These are phyloP conservation scores for Schizosaccharomyces osmophilus DNA, from an alignment of 805 yeast species.

Conservation along the genomic window DNA sequence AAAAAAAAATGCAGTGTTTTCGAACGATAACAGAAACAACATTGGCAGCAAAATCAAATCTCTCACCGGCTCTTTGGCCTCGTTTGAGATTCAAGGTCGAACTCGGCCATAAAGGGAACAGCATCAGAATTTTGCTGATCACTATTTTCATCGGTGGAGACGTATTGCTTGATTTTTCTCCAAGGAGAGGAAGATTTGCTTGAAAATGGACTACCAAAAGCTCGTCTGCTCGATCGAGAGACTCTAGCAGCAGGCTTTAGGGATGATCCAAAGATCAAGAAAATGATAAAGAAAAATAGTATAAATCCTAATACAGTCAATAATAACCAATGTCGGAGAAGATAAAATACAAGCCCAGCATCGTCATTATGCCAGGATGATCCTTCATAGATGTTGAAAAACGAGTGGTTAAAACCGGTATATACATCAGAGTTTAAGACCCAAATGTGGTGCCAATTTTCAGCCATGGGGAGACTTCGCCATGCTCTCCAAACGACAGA, in stretches of 20 bases:
- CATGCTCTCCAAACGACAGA: slow-evolving; percentile 74
- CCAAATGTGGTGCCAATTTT: slow-evolving; percentile 39
- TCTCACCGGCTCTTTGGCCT: not conserved
- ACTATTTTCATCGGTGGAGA: not conserved
- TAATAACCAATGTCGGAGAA: slow-evolving; percentile 50
- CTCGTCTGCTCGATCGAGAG: not conserved
- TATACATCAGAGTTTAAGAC: slow-evolving; percentile 33
- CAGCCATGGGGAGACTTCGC: slow-evolving; percentile 46
- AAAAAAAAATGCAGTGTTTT: not conserved
- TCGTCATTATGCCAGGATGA: slow-evolving; percentile 86
- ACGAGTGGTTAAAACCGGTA: slow-evolving; percentile 31
- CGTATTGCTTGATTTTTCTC: not conserved
- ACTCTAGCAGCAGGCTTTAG: not conserved
- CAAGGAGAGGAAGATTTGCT: not conserved
- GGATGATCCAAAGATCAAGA: not conserved
- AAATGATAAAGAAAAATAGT: not conserved
- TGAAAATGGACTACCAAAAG: not conserved
- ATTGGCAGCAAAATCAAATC: not conserved
- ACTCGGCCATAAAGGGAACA: not conserved
- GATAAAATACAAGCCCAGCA: slow-evolving; percentile 47
- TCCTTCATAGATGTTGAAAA: slow-evolving; percentile 55
- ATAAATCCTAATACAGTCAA: slow-evolving; percentile 49
- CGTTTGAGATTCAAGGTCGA: not conserved
- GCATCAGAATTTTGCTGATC: not conserved
- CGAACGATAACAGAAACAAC: not conserved